phyloP scores from a whole-genome alignment of 768 basidiomycete genomes.

The Mycena galopus region DNA sequence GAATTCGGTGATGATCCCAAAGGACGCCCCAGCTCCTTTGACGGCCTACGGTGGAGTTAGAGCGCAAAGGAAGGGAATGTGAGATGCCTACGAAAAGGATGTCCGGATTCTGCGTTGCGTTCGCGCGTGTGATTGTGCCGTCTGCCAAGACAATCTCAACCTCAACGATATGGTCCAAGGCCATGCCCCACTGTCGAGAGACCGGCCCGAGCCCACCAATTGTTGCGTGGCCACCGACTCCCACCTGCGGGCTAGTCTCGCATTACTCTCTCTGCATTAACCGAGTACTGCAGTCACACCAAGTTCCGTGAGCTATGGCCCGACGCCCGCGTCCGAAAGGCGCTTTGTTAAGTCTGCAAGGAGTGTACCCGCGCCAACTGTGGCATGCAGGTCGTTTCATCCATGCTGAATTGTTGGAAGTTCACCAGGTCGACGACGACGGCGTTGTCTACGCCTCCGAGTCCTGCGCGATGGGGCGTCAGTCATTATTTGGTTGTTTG shows the following conservation, averaged over 20 bases:
- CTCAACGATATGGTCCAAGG: too few relatives aligned
- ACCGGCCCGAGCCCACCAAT: slow-evolving; percentile 39
- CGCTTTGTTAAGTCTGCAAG: slow-evolving; percentile 38
- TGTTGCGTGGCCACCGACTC: slow-evolving; percentile 41
- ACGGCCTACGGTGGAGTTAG: slow-evolving; percentile 34
- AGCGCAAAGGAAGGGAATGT: too few relatives aligned
- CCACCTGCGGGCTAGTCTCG: too few relatives aligned
- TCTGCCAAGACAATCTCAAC: too few relatives aligned
- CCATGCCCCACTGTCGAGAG: slow-evolving; percentile 40
- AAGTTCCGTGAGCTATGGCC: slow-evolving; percentile 47
- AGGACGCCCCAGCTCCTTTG: slow-evolving; percentile 45
- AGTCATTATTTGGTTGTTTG: slow-evolving; percentile 2
- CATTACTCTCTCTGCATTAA: too few relatives aligned
- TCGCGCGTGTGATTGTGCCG: too few relatives aligned
- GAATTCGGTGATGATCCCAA: slow-evolving; percentile 45
- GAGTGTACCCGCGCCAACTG: slow-evolving; percentile 39
- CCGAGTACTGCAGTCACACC: too few relatives aligned
- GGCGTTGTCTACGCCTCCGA: slow-evolving; percentile 43
- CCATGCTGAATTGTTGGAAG: slow-evolving; percentile 42
- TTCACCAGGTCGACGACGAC: slow-evolving; percentile 46
- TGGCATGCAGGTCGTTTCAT: slow-evolving; percentile 40
- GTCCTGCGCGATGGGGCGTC: neutral
- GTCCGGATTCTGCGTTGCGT: too few relatives aligned
- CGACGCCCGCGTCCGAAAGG: slow-evolving; percentile 36
- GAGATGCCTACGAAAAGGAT: too few relatives aligned